Evolutionary conservation across 768 basidiomycete species (phyloP), one percentile per base, ranked within the genome.

Genomic region (Candolleomyces eurysporus): DNA sequence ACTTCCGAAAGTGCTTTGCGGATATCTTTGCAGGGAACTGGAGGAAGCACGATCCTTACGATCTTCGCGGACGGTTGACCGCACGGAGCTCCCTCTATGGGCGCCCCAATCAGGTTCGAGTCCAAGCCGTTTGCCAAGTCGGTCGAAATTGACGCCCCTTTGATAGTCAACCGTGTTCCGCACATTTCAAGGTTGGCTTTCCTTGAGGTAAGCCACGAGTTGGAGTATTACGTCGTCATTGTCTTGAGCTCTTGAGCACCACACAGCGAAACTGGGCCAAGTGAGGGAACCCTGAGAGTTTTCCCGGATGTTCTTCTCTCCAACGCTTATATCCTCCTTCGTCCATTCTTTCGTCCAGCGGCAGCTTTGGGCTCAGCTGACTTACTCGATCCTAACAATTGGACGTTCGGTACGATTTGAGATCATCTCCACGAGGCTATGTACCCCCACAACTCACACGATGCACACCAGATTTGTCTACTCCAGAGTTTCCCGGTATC

Each of bases 151-250:
- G 36, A 36, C 36, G 36, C 36, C 11, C 36, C 36, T 36, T 7
- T 36, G 36, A 36, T 11, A 82, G 71, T 78, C 81, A 22, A 83
- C 71, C 59, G 77, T 84, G 7, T 84, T 86, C 68, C 75, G 83
- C 56, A 84, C 86, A 3, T 92, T 87, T 76, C 90, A 91, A 66
- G 90, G 89, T n/a, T 92, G 90, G 90, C 70, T 89, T 14, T 80
- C 88, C 1, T 77, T 89, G 78, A 87, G 84, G 86, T 88, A 49
- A 4, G 67, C 60, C 17, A 10, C 26, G 53, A 48, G 4, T 6
- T 39, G 19, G 55, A n/a, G 2, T 1, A 6, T 16, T 13, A 30
- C 21, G 9, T 19, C 13, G 36, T 10, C 49, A 40, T 50, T 13
- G 7, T 49, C 13, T 13, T 51, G 16, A 48, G 46, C 31, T 80